Evolutionary conservation across 140 eudicot genomes (phyloP), one percentile per base, ranked within the genome.

Genomic region (Anethum foeniculum): DNA sequence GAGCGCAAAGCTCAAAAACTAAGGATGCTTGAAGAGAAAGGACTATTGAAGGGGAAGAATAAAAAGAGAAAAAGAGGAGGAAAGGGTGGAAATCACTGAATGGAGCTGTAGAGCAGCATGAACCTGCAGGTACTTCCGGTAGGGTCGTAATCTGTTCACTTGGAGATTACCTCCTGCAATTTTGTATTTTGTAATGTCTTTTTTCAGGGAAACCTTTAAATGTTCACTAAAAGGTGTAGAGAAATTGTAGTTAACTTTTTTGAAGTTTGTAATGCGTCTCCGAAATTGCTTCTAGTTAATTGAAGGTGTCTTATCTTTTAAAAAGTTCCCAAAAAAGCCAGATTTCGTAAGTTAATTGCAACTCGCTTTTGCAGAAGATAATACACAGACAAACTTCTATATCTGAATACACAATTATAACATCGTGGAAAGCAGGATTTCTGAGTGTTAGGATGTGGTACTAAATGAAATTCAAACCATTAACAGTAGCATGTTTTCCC

Each of bases 1-100:
- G 86, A 89, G 14, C 86, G 98, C 73, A 91, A 85, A 85, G 87
- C 80, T 41, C 98, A 93, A 80, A 93, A 93, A 77, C 76, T 52
- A 80, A 93, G 81, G 80, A 77, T 86, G 3, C 71, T 88, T 30
- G 90, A 80, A n/a, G 91, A 85, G 75, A 90, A 89, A 82, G 96
- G 97, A 69, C 79, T 85, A 43, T 27, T 89, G 36, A 86, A 86
- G 80, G 82, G 81, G 68, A 87, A 60, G 27, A 72, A 80, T 49
- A 84, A 84, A n/a, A 90, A 85, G 85, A 83, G 81, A 74, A 89
- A 87, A 75, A 81, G 87, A 77, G 80, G 79, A 71, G 84, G 69
- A 43, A 25, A 76, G 46, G 36, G 43, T 2, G 65, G 28, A 30
- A n/a, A 48, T 51, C 68, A 13, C 2, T 25, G n/a, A 71, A 23